A percentile compares a stretch with the other conserved stretches of the same genome.
Evolutionary conservation across 2,329 filamentous ascomycete genomes (phyloP).

Genomic region (Curvularia sp.): DNA sequence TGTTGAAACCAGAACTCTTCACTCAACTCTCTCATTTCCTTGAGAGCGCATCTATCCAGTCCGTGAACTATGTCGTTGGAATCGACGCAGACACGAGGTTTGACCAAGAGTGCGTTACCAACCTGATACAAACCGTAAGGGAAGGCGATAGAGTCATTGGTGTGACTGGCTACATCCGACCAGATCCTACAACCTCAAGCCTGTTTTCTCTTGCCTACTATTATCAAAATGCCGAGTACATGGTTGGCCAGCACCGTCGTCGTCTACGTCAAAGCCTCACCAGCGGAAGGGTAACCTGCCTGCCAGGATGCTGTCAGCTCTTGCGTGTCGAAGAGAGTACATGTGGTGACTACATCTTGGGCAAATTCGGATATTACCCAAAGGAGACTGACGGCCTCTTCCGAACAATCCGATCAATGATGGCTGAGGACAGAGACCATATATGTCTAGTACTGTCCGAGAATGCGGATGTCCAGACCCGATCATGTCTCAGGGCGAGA

Average conservation of each 20-base stretch:
- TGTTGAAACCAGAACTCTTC: conserved; percentile 6
- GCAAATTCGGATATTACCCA: conserved; percentile 11
- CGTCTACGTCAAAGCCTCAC: conserved; percentile 13
- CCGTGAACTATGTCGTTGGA: conserved; percentile 8
- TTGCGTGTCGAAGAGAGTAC: conserved; percentile 7
- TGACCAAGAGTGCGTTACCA: conserved; percentile 6
- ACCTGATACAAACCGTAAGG: conserved; percentile 9
- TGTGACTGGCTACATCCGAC: conserved; percentile 9
- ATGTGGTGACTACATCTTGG: conserved; percentile 8
- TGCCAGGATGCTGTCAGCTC: conserved; percentile 13
- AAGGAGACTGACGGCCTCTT: conserved; percentile 10
- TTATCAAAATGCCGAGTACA: conserved; percentile 15
- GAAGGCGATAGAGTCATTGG: conserved; percentile 10
- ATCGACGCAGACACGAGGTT: conserved; percentile 14
- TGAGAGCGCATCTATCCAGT: conserved; percentile 1
- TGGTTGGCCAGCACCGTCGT: conserved; percentile 12
- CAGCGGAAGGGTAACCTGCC: conserved; percentile 10
- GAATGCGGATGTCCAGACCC: conserved; percentile 10
- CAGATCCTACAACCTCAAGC: conserved; percentile 2
- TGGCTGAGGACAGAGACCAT: conserved; percentile 16
- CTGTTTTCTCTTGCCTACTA: conserved; percentile 3
- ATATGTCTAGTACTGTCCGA: conserved; percentile 10
- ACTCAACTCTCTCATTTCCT: conserved; percentile 7
- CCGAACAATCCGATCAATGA: conserved; percentile 11
- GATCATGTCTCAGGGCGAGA: conserved; percentile 5